Base-by-base conservation (phyloP, 192 early-diverging fungal species). In the Dissophora ornata region DNA sequence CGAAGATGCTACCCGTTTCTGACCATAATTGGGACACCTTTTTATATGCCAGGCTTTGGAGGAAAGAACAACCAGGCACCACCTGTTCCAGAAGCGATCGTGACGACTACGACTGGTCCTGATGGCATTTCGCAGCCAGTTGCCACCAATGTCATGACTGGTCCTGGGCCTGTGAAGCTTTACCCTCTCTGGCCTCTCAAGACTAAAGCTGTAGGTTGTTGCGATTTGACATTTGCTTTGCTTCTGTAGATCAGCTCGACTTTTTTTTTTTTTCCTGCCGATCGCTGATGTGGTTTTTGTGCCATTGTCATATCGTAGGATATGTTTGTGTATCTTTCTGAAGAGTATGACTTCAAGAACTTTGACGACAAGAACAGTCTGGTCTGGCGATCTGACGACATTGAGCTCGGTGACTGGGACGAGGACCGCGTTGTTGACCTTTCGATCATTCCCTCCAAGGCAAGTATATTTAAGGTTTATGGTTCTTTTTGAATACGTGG, bases 321-420 rank as follows among this genome's bases (percentile, higher is more conserved):
- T 60, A 44, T 88, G 25, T 62, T 70, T 40, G 75, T 88, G 19
- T 88, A 84, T 50, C 30, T 84, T 0, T 83, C 80, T 15, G 83
- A 86, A 45, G 54, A 84, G 15, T 62, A 62, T 21, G 62, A 81
- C 28, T 88, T 88, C 48, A 70, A 36, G 1, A 44, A 70, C 30
- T 82, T 79, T 42, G 65, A 81, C 11, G 80, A 88, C 45, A 29
- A 62, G 29, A 29, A 56, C n/a, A 57, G 52, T 30, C 82, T 81
- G 26, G 73, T 71, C 22, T 86, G 81, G 82, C 61, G 71, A 29
- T 55, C 80, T 8, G 26, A 73, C 15, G 59, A 81, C 50, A 78
- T 88, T 56, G 19, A 38, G 9, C 67, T 79, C 25, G 86, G 86
- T 1, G 62, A 75, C 36, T 79, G 77, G 64, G 64, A 69, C 44